Evolutionary conservation across 495 filamentous ascomycete species (phyloP), one percentile per base, ranked within the genome.

Genomic region (Talaromyces nanjingensis): DNA sequence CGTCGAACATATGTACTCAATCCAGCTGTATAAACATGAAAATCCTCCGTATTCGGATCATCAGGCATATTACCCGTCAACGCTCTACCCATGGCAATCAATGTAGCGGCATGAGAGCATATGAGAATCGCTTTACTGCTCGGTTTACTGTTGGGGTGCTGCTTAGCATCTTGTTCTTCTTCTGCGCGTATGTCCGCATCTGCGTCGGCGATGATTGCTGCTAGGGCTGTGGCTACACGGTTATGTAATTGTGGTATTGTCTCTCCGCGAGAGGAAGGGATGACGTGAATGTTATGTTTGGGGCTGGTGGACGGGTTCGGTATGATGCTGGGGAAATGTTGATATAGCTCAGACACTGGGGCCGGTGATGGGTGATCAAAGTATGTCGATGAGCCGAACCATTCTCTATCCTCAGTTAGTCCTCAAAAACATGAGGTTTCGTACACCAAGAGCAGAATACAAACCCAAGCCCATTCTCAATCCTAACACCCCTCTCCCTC

Each of bases 281-380:
- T 76, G 31, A 90, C 83, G 29, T 78, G 71, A 9, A 91, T 83
- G 20, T 66, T 72, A 68, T 91, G 87, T 14, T 71, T 68, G 20
- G 69, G 68, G 58, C 86, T 79, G 33, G 87, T 68, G 14, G 76
- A 63, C 60, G 60, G 29, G 5, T 63, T 18, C 12, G 71, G 24
- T 70, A 81, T 37, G 29, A 84, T 67, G 62, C 77, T 78, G 8
- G 84, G 86, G 74, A 96, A 97, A 65, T 90, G 81, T 9, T 67
- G 69, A 27, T 79, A 74, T 47, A 98, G 82, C 20, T 78, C 74
- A 27, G 76, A 64, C 9, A 84, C 75, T 9, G 81, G 65, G 16
- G 91, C 89, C 0, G 93, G 91, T 0, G 84, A 80, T 0, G 94
- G 94, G 70, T 98, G 94, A 59, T 89, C 77, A 76, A 97, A 98